Percentiles rank a stretch among this genome's conserved stretches.
phyloP scores from a whole-genome alignment of 345 rosid genomes.

The Ricinus communis region DNA sequence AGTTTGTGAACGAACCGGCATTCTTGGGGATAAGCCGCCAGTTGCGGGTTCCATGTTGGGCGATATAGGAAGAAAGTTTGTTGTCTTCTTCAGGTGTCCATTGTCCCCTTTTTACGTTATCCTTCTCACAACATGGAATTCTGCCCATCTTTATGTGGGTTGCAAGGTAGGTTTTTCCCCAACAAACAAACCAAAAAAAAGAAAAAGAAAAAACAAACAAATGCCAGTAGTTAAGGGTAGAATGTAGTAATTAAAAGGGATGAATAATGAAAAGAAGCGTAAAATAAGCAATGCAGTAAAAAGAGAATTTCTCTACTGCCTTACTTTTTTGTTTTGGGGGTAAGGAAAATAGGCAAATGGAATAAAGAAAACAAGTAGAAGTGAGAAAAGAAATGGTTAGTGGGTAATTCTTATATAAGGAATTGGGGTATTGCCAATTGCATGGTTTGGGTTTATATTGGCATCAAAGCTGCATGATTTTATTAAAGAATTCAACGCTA shows the following conservation, averaged over 20 bases:
- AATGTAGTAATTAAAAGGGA: too few relatives aligned
- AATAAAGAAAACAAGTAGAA: slow-evolving; percentile 1
- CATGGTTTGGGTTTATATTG: not conserved
- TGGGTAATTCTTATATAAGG: slow-evolving; percentile 25
- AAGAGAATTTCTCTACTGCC: not conserved
- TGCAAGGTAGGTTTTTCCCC: not conserved
- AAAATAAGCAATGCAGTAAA: not conserved
- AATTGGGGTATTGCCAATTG: not conserved
- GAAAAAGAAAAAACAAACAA: slow-evolving; percentile 10
- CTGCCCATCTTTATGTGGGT: slow-evolving; percentile 57
- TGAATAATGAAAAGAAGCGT: not conserved
- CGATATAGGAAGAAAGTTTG: slow-evolving; percentile 84
- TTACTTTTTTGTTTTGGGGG: not conserved
- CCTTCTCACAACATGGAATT: slow-evolving; percentile 94
- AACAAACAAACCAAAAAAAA: not conserved
- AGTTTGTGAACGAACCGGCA: slow-evolving; percentile 45
- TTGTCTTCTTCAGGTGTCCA: slow-evolving; percentile 99
- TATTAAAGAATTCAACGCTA: slow-evolving; percentile 94
- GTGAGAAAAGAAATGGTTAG: slow-evolving; percentile 27
- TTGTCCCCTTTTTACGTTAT: slow-evolving; percentile 88
- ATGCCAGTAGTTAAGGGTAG: not conserved
- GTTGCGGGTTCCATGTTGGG: slow-evolving; percentile 90
- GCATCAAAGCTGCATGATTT: slow-evolving; percentile 80
- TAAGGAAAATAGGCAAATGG: not conserved
- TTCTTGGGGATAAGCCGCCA: slow-evolving; percentile 98